A percentile compares a stretch with the other conserved stretches of the same genome.
phyloP scores from a whole-genome alignment of 306 rosid genomes.

The Pueraria montana region DNA sequence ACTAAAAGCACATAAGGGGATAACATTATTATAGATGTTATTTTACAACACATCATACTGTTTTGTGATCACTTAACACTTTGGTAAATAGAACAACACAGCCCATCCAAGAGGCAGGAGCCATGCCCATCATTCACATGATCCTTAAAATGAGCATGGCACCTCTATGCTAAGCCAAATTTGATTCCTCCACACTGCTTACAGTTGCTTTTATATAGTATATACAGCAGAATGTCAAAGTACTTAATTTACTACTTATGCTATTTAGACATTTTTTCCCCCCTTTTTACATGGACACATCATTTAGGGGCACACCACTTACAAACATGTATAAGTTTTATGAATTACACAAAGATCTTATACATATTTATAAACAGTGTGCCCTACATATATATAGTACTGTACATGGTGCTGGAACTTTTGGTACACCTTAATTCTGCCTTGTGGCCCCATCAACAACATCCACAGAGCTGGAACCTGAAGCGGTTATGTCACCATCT shows the following conservation, averaged over 20 bases:
- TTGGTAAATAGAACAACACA: constrained; percentile 19
- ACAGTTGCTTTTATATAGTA: constrained; percentile 5
- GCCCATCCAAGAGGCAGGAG: not conserved
- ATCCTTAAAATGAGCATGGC: not conserved
- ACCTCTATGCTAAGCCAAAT: constrained; percentile 8
- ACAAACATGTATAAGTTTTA: not conserved
- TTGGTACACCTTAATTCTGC: constrained; percentile 11
- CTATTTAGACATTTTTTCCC: not conserved
- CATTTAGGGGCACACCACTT: constrained; percentile 30
- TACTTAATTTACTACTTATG: not conserved
- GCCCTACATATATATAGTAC: constrained; percentile 1
- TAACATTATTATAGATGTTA: too few relatives aligned
- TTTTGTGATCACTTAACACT: too few relatives aligned
- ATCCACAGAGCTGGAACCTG: constrained; percentile 41
- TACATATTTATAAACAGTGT: not conserved
- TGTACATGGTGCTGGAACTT: constrained; percentile 19
- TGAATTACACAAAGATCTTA: constrained; percentile 7
- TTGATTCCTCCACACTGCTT: constrained; percentile 1
- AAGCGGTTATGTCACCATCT: constrained; percentile 60
- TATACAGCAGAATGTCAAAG: constrained; percentile 18
- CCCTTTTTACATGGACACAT: not conserved
- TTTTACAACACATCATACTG: too few relatives aligned
- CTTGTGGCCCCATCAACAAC: constrained; percentile 33
- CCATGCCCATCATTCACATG: constrained; percentile 6
- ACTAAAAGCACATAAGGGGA: too few relatives aligned